A percentile compares a stretch with the other conserved stretches of the same genome.
Evolutionary conservation across 768 basidiomycete species (phyloP).

Genomic region (Serpula lacrymans): DNA sequence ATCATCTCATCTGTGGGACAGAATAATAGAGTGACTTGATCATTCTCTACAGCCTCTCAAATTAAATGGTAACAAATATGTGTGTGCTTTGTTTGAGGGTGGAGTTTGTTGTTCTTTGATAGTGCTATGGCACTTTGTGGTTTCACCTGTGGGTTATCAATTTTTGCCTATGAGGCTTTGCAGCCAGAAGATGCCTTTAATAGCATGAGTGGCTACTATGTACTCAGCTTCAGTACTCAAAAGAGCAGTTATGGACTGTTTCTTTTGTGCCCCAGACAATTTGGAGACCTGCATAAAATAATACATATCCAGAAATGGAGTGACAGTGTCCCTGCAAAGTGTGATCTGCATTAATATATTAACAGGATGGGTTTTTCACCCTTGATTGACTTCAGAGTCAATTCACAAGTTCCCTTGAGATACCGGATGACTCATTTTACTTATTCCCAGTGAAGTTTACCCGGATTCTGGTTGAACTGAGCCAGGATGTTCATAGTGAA

Average conservation of each 20-base stretch:
- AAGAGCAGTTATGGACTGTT: slow-evolving; percentile 29
- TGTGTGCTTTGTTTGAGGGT: slow-evolving; percentile 32
- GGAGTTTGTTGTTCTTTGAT: slow-evolving; percentile 21
- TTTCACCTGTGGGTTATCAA: too few species aligned
- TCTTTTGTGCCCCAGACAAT: slow-evolving; percentile 32
- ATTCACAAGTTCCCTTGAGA: too few species aligned
- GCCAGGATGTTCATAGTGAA: too few species aligned
- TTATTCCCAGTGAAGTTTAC: too few species aligned
- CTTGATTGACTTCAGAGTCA: too few species aligned
- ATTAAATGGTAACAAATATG: slow-evolving; percentile 30
- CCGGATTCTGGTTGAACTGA: too few species aligned
- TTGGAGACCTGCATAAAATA: slow-evolving; percentile 22
- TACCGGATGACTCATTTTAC: too few species aligned
- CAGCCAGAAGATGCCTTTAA: slow-evolving; percentile 31
- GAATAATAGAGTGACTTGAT: slow-evolving; percentile 7
- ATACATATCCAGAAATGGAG: slow-evolving; percentile 31
- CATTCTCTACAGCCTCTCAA: slow-evolving; percentile 18
- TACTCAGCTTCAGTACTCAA: slow-evolving; percentile 38
- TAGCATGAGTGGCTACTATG: slow-evolving; percentile 28
- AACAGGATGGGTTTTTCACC: too few species aligned
- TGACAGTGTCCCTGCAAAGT: too few species aligned
- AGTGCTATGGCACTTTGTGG: slow-evolving; percentile 22
- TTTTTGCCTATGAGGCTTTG: slow-evolving; percentile 26
- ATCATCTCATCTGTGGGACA: slow-evolving; percentile 17
- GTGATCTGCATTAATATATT: too few species aligned